phyloP scores from a whole-genome alignment of 1,284 basidiomycete species.

The Pseudozyma pruni region DNA sequence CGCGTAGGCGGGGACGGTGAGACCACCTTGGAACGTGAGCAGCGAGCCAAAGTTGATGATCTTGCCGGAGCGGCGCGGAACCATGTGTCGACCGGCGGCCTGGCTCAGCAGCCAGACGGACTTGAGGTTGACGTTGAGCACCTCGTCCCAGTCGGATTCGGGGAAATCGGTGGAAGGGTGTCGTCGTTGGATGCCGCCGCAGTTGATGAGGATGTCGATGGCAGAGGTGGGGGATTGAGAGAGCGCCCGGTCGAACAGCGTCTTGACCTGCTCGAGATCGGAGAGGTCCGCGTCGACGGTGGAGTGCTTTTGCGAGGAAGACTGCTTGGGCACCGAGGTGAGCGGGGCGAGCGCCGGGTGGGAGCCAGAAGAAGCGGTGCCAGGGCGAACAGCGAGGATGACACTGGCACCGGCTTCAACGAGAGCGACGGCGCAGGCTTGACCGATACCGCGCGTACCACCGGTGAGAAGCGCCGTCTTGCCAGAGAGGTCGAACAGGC shows the following conservation, averaged over 20 bases:
- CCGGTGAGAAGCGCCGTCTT: slow-evolving; percentile 55
- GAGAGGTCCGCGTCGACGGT: slow-evolving; percentile 81
- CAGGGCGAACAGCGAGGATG: slow-evolving; percentile 73
- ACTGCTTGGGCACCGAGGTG: slow-evolving; percentile 58
- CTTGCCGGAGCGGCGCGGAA: slow-evolving; percentile 49
- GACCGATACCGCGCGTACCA: slow-evolving; percentile 60
- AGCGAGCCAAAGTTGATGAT: slow-evolving; percentile 63
- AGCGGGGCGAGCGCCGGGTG: slow-evolving; percentile 31
- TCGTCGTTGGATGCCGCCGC: slow-evolving; percentile 83
- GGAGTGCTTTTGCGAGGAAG: slow-evolving; percentile 70
- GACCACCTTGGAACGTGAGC: slow-evolving; percentile 64
- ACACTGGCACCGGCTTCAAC: slow-evolving; percentile 78
- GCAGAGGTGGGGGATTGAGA: slow-evolving; percentile 72
- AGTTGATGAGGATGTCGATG: slow-evolving; percentile 90
- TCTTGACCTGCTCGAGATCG: slow-evolving; percentile 76
- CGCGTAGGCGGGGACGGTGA: slow-evolving; percentile 83
- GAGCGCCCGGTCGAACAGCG: slow-evolving; percentile 74
- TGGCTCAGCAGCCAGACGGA: slow-evolving; percentile 55
- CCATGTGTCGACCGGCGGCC: slow-evolving; percentile 57
- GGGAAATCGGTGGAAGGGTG: slow-evolving; percentile 75
- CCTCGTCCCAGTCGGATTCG: slow-evolving; percentile 87
- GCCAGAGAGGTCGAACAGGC: slow-evolving; percentile 51
- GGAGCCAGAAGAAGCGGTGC: slow-evolving; percentile 7
- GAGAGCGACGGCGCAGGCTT: slow-evolving; percentile 70
- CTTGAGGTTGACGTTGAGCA: slow-evolving; percentile 62